Evolutionary conservation across 1,284 basidiomycete genomes (phyloP), one percentile per base, ranked within the genome.

Genomic region (Leccinum glutinopallens): DNA sequence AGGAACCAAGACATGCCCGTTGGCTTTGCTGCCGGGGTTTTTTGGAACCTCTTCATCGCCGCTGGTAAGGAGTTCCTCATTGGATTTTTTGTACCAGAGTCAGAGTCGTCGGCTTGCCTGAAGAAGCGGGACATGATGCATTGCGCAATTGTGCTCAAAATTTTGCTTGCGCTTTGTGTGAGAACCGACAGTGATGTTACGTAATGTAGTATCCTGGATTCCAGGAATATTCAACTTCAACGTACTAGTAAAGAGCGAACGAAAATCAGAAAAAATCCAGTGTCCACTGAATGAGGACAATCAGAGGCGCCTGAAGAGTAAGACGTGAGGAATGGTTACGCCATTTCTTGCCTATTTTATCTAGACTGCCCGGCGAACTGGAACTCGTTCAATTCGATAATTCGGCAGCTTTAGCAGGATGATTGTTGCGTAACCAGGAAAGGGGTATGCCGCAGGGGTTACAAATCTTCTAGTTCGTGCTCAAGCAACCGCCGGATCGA

Each of bases 71-170:
- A 90, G 84, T 80, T 92, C 92, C 78, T 94, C 92, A 67, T 92
- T 89, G 58, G 90, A 92, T 66, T 87, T 70, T 90, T 88, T 61
- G 87, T 84, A 63, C 92, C 90, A 54, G 87, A 89, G 75, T 93
- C 91, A 64, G 90, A 91, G 76, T 94, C 92, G 76, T 84, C 90
- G 64, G 86, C 91, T 80, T 88, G 85, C 80, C 90, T 89, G 82
- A 94, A 94, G 81, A 95, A 95, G 75, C 93, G 87, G 66, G 93
- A 94, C 92, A 94, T 92, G 67, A 65, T 29, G 29, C 29, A 32
- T 67, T 68, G 68, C 39, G 51, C 51, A 55, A 22, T 56, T 59
- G 56, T 53, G 51, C 73, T 62, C 54, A 13, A 70, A 73, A 67
- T 65, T 73, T 76, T 63, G 64, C 35, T 76, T 63, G 64, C 35